Conservation (phyloP, 192 early-diverging fungal species). For the Podila verticillata region DNA sequence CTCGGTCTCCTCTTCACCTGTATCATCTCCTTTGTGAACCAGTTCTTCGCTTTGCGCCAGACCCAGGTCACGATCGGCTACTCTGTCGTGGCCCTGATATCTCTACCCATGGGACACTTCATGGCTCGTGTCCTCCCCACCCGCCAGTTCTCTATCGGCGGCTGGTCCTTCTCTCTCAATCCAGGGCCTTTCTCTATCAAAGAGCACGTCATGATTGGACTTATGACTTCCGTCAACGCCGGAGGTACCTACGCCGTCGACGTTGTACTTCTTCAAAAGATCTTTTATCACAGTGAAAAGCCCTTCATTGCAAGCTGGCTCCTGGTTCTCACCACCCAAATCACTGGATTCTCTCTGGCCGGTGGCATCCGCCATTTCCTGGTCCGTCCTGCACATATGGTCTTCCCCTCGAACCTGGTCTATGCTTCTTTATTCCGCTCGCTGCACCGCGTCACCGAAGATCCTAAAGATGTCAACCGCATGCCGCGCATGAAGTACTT, state of each 20-base stretch:
- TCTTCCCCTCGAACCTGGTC: slow-evolving; percentile 82
- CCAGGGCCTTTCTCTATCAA: slow-evolving; percentile 70
- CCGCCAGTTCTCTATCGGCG: background rate
- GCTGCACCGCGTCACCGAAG: slow-evolving; percentile 60
- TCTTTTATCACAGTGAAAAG: slow-evolving; percentile 60
- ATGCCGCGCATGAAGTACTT: slow-evolving; percentile 65
- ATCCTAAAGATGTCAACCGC: background rate
- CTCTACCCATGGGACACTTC: slow-evolving; percentile 51
- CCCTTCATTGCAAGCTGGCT: slow-evolving; percentile 58
- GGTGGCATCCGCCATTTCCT: slow-evolving; percentile 79
- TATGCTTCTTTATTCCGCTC: slow-evolving; percentile 78
- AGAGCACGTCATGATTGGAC: slow-evolving; percentile 64
- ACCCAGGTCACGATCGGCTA: slow-evolving; percentile 39
- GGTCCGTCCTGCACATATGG: slow-evolving; percentile 81
- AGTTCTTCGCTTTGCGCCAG: slow-evolving; percentile 57
- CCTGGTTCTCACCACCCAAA: slow-evolving; percentile 59
- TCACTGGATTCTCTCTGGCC: slow-evolving; percentile 69
- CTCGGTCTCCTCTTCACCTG: slow-evolving; percentile 9
- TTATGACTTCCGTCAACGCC: slow-evolving; percentile 55
- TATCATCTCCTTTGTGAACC: slow-evolving; percentile 51
- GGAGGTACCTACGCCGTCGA: slow-evolving; percentile 59
- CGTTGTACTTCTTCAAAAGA: slow-evolving; percentile 54
- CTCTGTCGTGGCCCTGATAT: slow-evolving; percentile 52
- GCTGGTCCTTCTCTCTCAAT: slow-evolving; percentile 49
- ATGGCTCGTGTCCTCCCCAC: slow-evolving; percentile 45